Base-by-base conservation (phyloP, 169 alveolate genomes). In the Eimeria falciformis region DNA sequence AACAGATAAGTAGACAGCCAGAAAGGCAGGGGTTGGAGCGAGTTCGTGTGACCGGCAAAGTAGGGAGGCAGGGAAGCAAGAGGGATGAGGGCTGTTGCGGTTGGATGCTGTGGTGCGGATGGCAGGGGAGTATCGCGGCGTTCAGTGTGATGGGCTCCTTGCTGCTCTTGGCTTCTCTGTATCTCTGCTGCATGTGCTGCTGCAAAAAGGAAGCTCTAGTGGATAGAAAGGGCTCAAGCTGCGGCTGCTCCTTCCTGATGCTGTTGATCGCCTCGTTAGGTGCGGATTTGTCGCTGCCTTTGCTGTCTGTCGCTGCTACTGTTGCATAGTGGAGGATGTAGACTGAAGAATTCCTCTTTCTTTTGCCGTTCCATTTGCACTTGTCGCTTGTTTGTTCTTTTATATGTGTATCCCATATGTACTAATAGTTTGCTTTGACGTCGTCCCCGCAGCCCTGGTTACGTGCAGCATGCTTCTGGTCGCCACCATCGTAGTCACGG, bases 161-260 rank as follows among this genome's bases (percentile, higher is more conserved):
- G 77, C 75, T 81, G 75, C 77, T 81, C 58, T 75, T 81, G 55
- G 77, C 77, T 14, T 81, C 89, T 17, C 21, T 81, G 56, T 81
- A 81, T 37, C 29, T 81, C 47, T 81, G 89, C 77, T 81, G 89
- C 43, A 5, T 81, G 11, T 81, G 89, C 58, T 81, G 89, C 89
- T 81, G 89, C 43, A 4, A 55, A 5, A 33, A 65, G 11, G 77
- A 81, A 11, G 45, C 53, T 6, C 89, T 81, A n/a, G 89, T 81
- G 18, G 89, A 81, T 45, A 33, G 75, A 23, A 81, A 81, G 55
- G 77, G 58, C 4, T 53, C 75, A 18, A 81, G 89, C 77, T 81
- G 89, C 77, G 58, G 89, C 77, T 81, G 89, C 40, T 81, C 73
- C 17, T 55, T 81, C 45, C 29, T 81, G 25, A 12, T 81, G 89